These are phyloP conservation scores for Scheffersomyces titani DNA, from an alignment of 1,139 yeast species.

Conservation along the genomic window DNA sequence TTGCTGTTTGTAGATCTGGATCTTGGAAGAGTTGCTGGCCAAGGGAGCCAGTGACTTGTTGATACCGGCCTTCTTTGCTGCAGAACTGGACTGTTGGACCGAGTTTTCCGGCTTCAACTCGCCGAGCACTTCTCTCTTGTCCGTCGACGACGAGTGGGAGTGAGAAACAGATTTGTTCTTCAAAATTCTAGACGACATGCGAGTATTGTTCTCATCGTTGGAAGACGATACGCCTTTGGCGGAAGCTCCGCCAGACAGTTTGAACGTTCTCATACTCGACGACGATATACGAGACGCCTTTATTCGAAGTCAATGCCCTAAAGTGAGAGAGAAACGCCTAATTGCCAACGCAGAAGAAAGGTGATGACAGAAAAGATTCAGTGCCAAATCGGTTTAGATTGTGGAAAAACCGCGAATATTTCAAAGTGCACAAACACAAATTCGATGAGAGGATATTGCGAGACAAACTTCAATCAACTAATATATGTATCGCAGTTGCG, in stretches of 20 bases:
- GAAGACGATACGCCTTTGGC: neutral
- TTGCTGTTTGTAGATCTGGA: slow-evolving; percentile 22
- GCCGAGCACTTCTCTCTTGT: slow-evolving; percentile 29
- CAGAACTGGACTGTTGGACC: slow-evolving; percentile 1
- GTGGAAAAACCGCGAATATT: neutral
- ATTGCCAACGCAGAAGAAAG: neutral
- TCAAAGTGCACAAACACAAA: neutral
- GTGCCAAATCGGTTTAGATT: neutral
- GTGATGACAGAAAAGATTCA: neutral
- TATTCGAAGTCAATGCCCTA: neutral
- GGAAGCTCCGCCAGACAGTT: neutral
- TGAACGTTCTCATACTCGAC: neutral
- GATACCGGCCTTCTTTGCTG: slow-evolving; percentile 2
- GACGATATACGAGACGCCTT: neutral
- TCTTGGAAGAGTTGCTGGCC: slow-evolving; percentile 15
- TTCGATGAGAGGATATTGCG: neutral
- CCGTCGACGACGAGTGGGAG: neutral
- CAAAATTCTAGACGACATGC: neutral
- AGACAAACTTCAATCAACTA: neutral
- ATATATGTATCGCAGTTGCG: too few relatives aligned
- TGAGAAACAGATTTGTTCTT: neutral
- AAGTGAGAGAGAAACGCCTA: neutral
- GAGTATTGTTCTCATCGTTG: neutral
- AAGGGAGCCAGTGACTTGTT: slow-evolving; percentile 1
- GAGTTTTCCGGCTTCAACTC: slow-evolving; percentile 18